Evolutionary conservation across 331 rosid genomes (phyloP), one percentile per base, ranked within the genome.

Genomic region (Acacia pycnantha): DNA sequence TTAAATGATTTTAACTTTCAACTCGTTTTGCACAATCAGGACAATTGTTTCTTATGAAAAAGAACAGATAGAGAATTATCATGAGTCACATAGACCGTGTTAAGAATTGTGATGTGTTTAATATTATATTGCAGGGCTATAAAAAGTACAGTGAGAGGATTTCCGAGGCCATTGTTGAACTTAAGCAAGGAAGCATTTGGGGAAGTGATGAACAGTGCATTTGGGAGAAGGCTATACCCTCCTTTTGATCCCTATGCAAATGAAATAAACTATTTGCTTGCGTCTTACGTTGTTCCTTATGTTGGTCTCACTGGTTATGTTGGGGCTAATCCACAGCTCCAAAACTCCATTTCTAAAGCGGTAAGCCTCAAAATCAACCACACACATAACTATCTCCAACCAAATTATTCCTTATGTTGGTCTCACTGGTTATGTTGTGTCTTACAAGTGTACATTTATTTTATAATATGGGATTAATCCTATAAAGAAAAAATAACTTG

Each of bases 251-350:
- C 98, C 11, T 95, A 93, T 69, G 90, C 88, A 44, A 90, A 80
- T 73, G 67, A 61, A 0, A 79, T 93, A 33, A 93, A 93, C 77
- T 95, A 59, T 82, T 82, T 93, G 40, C 87, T 95, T 24, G 94
- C 98, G 18, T 84, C 94, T 51, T 93, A 95, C 10, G 9, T 89
- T 0, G 41, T 95, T 68, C 96, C 99, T 77, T 95, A 93, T 69
- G 92, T 93, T 84, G 98, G 97, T 16, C 98, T 95, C 58, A 88
- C 94, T 35, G 97, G 96, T 37, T 93, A 95, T 85, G 98, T 93
- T 70, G 96, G 98, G 54, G 65, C 92, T 31, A 92, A 72, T 74
- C 94, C 98, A 8, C 78, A 19, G 18, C 92, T 93, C 29, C 79
- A 80, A 79, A 83, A 73, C 65, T 2, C 85, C 79, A 2, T 77